A percentile compares a stretch with the other conserved stretches of the same genome.
These are phyloP conservation scores for Rutstroemia sp. DNA, from an alignment of 2,329 filamentous ascomycete species.

Conservation along the genomic window DNA sequence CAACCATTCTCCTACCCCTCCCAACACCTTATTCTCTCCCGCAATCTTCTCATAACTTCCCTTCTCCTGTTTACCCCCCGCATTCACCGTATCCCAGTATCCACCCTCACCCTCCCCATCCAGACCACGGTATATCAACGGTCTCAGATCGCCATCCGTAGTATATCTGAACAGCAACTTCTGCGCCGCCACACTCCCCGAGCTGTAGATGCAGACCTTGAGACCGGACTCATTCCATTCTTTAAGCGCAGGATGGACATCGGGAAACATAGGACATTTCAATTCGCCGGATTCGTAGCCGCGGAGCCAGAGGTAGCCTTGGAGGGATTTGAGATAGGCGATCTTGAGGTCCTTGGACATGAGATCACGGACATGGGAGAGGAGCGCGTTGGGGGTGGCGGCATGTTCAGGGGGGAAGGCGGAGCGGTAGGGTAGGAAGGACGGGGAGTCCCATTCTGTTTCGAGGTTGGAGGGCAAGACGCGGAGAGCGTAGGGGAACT, in stretches of 20 bases:
- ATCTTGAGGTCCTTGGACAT: conserved; percentile 67
- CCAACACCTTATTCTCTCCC: conserved; percentile 30
- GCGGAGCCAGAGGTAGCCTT: conserved; percentile 70
- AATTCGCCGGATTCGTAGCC: conserved; percentile 66
- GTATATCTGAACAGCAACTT: conserved; percentile 67
- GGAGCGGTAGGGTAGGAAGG: conserved; percentile 60
- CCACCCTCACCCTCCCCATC: conserved; percentile 71
- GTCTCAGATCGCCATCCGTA: conserved; percentile 51
- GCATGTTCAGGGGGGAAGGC: conserved; percentile 63
- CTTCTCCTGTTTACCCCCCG: conserved; percentile 63
- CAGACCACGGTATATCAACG: conserved; percentile 59
- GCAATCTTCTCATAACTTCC: conserved; percentile 50
- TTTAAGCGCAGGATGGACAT: conserved; percentile 59
- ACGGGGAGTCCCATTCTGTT: conserved; percentile 57
- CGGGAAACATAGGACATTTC: conserved; percentile 65
- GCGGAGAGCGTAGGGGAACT: conserved; percentile 73
- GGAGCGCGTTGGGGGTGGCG: conserved; percentile 49
- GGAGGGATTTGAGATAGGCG: conserved; percentile 69
- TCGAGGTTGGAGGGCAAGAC: conserved; percentile 57
- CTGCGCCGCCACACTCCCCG: conserved; percentile 72
- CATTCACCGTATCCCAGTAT: conserved; percentile 77
- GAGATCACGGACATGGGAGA: conserved; percentile 62
- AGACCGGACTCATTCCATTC: conserved; percentile 47
- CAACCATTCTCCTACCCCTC: conserved; percentile 50
- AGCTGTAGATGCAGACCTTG: conserved; percentile 64